phyloP scores from a whole-genome alignment of 768 basidiomycete genomes.

The Infundibulicybe gibba region DNA sequence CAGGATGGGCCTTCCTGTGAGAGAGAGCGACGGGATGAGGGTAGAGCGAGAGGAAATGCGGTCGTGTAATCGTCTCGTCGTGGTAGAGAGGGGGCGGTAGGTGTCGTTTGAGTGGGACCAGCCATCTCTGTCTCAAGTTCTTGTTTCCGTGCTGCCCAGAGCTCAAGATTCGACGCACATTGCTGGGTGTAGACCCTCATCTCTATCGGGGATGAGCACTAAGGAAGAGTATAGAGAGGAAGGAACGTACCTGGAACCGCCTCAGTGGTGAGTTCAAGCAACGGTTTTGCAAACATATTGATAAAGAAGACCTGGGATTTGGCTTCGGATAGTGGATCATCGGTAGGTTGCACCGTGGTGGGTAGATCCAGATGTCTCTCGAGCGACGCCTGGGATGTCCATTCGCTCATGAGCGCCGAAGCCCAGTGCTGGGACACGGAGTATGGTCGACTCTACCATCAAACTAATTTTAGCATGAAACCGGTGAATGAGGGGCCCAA shows the following conservation, averaged over 20 bases:
- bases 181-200: conserved; percentile 64
- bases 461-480: conserved; percentile 4
- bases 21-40: conserved; percentile 14
- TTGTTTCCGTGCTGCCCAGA: conserved; percentile 59
- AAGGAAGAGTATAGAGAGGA: not conserved
- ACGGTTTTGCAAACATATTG: conserved; percentile 73
- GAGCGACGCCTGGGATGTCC: conserved; percentile 85
- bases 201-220: conserved; percentile 35
- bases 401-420: conserved; percentile 81
- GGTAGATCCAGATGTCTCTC: conserved; percentile 78
- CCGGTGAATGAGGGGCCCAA: conserved; percentile 11
- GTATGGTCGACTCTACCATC: conserved; percentile 79
- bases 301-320: conserved; percentile 89
- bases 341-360: conserved; percentile 44
- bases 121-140: conserved; percentile 28
- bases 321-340: conserved; percentile 59
- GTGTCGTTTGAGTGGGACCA: conserved; percentile 54
- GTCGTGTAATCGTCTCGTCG: conserved; percentile 39
- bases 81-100: not conserved
- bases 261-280: conserved; percentile 71
- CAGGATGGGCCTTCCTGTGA: conserved; percentile 14
- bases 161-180: conserved; percentile 63
- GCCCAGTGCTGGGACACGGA: conserved; percentile 94
- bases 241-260: conserved; percentile 67
- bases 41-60: conserved; percentile 33